Evolutionary conservation across 495 filamentous ascomycete genomes (phyloP).

Genomic region (Bacidia rubella): DNA sequence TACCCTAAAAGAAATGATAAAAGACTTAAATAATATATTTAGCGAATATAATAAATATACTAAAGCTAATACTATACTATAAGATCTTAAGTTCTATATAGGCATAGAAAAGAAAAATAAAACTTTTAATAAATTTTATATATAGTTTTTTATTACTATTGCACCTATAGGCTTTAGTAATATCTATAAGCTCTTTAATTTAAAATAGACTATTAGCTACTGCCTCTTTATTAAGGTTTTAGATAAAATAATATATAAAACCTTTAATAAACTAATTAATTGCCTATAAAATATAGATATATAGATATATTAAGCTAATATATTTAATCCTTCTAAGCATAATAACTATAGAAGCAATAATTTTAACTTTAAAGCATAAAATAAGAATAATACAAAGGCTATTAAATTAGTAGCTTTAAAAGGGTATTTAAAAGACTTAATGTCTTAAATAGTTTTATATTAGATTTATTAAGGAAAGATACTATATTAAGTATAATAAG

Average conservation of each 20-base stretch:
- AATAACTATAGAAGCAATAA: background rate
- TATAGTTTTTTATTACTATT: background rate
- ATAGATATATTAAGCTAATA: background rate
- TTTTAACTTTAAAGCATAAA: background rate
- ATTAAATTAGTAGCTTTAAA: background rate
- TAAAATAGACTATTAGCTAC: background rate
- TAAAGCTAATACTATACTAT: background rate
- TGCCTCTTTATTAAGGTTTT: background rate
- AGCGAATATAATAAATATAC: background rate
- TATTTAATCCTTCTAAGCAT: background rate
- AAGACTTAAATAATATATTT: background rate
- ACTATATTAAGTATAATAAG: constrained; percentile 3
- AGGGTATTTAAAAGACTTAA: constrained; percentile 2
- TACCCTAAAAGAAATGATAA: background rate
- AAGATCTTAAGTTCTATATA: background rate
- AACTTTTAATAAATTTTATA: background rate
- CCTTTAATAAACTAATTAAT: background rate
- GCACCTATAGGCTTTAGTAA: background rate
- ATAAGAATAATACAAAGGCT: background rate
- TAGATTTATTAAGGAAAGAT: background rate
- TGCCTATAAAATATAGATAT: background rate
- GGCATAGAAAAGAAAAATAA: background rate
- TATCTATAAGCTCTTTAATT: background rate
- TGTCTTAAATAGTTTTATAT: background rate
- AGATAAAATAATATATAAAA: background rate